Conservation (phyloP, 202 grass and related monocot genomes). For the Dendrocalamus latiflorus region DNA sequence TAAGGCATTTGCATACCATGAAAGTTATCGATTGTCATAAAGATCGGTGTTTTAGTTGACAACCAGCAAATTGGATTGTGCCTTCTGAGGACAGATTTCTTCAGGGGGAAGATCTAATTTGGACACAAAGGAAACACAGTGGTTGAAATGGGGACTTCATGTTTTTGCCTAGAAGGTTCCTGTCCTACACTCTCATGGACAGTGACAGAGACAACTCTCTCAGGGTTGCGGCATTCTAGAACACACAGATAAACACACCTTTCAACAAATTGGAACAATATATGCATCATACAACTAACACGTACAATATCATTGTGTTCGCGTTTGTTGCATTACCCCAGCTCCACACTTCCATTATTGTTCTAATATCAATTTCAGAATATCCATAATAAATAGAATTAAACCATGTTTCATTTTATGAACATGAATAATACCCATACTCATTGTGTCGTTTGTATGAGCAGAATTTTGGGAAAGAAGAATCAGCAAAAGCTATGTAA, state of each 20-base stretch:
- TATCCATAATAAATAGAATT: neutral
- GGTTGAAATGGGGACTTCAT: neutral
- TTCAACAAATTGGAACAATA: neutral
- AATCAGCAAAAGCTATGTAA: neutral
- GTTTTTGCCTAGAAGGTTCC: neutral
- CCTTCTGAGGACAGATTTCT: neutral
- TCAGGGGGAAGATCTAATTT: neutral
- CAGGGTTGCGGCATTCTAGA: neutral
- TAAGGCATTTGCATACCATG: neutral
- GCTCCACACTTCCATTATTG: neutral
- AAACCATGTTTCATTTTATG: neutral
- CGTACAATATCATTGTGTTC: neutral
- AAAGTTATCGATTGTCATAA: neutral
- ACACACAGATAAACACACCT: neutral
- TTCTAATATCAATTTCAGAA: neutral
- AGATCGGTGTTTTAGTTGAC: neutral
- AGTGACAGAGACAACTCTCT: neutral
- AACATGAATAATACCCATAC: neutral
- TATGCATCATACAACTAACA: neutral
- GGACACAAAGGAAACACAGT: neutral
- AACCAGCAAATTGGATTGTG: neutral
- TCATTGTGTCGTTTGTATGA: neutral
- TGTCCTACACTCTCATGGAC: neutral
- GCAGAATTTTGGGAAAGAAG: neutral
- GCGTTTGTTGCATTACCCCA: neutral